phyloP scores from a whole-genome alignment of 2,329 filamentous ascomycete species.

The Sordariomycetes sp. region DNA sequence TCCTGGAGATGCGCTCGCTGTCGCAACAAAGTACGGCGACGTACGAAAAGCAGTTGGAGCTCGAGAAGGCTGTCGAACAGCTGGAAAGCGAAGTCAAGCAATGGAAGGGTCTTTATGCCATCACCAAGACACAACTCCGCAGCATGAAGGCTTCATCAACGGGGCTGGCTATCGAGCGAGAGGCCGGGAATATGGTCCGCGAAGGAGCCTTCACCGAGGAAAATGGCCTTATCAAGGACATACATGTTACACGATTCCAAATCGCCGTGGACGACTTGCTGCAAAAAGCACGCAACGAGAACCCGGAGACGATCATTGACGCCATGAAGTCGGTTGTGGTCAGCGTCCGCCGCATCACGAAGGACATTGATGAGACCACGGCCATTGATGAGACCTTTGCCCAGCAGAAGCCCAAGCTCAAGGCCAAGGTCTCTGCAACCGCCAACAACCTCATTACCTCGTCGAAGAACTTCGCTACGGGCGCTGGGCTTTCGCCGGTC shows the following conservation, averaged over 20 bases:
- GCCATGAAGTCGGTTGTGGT: conserved; percentile 81
- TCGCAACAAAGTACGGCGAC: conserved; percentile 72
- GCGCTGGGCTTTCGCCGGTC: conserved; percentile 82
- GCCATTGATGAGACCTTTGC: conserved; percentile 42
- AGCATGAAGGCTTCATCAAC: conserved; percentile 73
- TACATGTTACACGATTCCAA: conserved; percentile 92
- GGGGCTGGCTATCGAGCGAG: conserved; percentile 59
- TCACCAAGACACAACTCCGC: conserved; percentile 78
- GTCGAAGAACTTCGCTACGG: conserved; percentile 79
- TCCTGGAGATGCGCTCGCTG: conserved; percentile 81
- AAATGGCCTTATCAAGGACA: conserved; percentile 75
- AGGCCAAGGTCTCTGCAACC: conserved; percentile 77
- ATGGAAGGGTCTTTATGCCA: conserved; percentile 86
- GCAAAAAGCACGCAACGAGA: conserved; percentile 63
- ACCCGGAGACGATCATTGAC: conserved; percentile 67
- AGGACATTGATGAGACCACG: conserved; percentile 59
- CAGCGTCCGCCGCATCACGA: conserved; percentile 74
- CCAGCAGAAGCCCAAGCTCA: conserved; percentile 60
- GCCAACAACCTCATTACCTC: conserved; percentile 95
- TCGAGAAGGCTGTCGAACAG: conserved; percentile 64
- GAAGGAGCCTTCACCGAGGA: conserved; percentile 61
- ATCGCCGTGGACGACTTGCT: conserved; percentile 88
- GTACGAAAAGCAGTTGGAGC: conserved; percentile 72
- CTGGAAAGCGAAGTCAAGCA: conserved; percentile 78
- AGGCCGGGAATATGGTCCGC: conserved; percentile 57